A percentile compares a stretch with the other conserved stretches of the same genome.
These are phyloP conservation scores for Hyaloscypha finlandica DNA, from an alignment of 495 filamentous ascomycete genomes.

Conservation along the genomic window DNA sequence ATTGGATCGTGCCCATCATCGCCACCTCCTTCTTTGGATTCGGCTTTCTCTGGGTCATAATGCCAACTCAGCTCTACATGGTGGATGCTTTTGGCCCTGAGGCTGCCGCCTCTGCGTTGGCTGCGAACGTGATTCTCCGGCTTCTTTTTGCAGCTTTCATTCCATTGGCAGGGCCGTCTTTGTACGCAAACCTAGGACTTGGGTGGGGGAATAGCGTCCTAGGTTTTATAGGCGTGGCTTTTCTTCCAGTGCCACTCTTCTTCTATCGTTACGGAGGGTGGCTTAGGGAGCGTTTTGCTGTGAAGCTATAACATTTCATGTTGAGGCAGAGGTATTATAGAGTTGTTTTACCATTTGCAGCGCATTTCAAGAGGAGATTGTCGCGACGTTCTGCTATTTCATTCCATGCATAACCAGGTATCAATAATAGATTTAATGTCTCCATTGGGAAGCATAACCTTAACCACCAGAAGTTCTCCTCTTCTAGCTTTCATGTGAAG, in stretches of 20 bases:
- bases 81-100: conserved; percentile 61
- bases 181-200: conserved; percentile 38
- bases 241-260: conserved; percentile 16
- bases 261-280: conserved; percentile 18
- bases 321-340: conserved; percentile 18
- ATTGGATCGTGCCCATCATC: conserved; percentile 77
- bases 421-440: too few relatives aligned
- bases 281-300: conserved; percentile 16
- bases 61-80: conserved; percentile 51
- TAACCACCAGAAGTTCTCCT: too few relatives aligned
- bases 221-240: conserved; percentile 22
- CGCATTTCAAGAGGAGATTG: conserved; percentile 4
- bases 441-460: too few relatives aligned
- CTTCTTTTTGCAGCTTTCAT: conserved; percentile 34
- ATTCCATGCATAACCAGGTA: not conserved
- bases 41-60: conserved; percentile 59
- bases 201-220: conserved; percentile 20
- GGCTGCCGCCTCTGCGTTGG: conserved; percentile 51
- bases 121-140: conserved; percentile 37
- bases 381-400: conserved; percentile 20
- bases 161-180: conserved; percentile 34
- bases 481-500: too few relatives aligned
- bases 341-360: conserved; percentile 18
- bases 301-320: conserved; percentile 19
- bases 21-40: conserved; percentile 60